Evolutionary conservation across 345 rosid species (phyloP), one percentile per base, ranked within the genome.

Genomic region (Sonneratia alba): DNA sequence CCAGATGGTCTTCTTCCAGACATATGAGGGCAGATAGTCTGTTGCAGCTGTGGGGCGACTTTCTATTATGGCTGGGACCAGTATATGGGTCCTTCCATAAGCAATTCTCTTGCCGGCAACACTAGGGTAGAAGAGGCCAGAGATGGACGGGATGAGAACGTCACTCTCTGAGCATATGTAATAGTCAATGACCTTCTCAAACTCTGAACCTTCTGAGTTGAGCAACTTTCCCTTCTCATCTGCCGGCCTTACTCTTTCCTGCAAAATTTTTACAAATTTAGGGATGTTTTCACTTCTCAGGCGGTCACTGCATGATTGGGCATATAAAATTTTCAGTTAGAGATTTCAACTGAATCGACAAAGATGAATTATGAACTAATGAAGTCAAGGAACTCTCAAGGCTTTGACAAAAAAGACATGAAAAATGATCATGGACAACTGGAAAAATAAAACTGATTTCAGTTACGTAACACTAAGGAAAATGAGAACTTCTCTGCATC

Each of bases 51-150:
- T 89, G 24, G 92, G 81, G 8, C 88, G 59, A 62, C 83, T 87
- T 3, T 91, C 68, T 74, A 92, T 88, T 43, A 83, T 85, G 12
- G 94, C 90, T 5, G 98, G 98, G 72, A 95, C 91, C 24, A 95
- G 80, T 83, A 92, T 87, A 67, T 95, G 97, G 64, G 88, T 78
- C 84, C 84, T 95, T 27, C 97, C 96, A 16, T 85, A 79, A 68
- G 94, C 97, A 79, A 95, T 89, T 81, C 99, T 89, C 79, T 90
- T 92, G 24, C 98, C 99, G 3, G 91, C 99, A 72, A 88, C 92
- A 80, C 92, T 95, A 72, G 98, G 92, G 22, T 95, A 95, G 81
- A 95, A 95, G 55, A 95, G 83, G 74, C 99, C 98, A 0, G 99
- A 89, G 80, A 92, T 90, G 56, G 98, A 97, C 7, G 98, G 99